Conservation (phyloP, 208 protist genomes). For the Wallacemonas rigidus region DNA sequence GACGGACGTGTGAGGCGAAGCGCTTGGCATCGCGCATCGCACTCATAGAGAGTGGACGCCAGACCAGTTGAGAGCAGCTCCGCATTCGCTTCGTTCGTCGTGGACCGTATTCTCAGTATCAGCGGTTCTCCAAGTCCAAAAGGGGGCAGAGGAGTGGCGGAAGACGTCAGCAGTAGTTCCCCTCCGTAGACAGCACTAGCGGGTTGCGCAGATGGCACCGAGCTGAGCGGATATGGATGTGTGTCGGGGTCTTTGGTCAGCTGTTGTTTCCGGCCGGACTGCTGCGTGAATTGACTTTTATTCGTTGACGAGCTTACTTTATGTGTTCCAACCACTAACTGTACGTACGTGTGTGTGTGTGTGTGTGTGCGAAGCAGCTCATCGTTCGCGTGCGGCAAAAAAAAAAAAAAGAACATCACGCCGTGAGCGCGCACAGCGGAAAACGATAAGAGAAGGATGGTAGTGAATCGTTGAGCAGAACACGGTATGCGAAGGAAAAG, state of each 20-base stretch:
- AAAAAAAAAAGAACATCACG: constrained; percentile 16
- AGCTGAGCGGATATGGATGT: not conserved
- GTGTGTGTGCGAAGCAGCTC: not conserved
- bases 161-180: too few species aligned
- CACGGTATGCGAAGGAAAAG: too few species aligned
- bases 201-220: too few species aligned
- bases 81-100: constrained; percentile 13
- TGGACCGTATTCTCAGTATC: too few species aligned
- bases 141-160: too few species aligned
- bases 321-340: too few species aligned
- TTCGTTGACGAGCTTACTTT: too few species aligned
- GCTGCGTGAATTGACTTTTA: too few species aligned
- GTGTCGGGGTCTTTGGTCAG: not conserved
- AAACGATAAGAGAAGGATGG: not conserved
- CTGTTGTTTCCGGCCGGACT: too few species aligned
- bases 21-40: constrained; percentile 25
- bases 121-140: too few species aligned
- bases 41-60: constrained; percentile 38
- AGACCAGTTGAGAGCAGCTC: constrained; percentile 48
- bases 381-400: not conserved
- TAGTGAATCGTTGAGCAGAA: too few species aligned
- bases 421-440: not conserved
- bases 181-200: too few species aligned
- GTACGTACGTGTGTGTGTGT: not conserved
- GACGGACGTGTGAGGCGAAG: constrained; percentile 41